Base-by-base conservation (phyloP, 2,329 filamentous ascomycete species). In the Penicillium sp. region DNA sequence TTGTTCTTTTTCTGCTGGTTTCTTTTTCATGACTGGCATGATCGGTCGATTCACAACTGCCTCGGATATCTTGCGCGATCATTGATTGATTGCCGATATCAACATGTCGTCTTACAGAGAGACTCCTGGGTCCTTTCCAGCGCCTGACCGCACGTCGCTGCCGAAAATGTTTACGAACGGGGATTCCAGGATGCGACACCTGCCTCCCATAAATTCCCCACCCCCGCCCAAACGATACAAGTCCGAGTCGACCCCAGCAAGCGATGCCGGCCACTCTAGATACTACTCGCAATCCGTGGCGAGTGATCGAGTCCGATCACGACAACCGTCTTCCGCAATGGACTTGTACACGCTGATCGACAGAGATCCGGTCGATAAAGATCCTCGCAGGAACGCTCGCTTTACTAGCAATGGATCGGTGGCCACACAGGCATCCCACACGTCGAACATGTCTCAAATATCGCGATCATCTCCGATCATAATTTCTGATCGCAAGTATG, bases 251-350 rank as follows among this genome's bases (percentile, higher is more conserved):
- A 64, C 55, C 1, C 50, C 62, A 2, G 54, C 50, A 6, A 66
- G 64, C 44, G 65, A 70, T 45, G 59, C 60, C 25, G 69, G 67
- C 47, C 63, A 53, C 29, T 53, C 56, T 21, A 51, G 62, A 44
- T 60, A 68, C 46, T 67, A 67, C 47, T 67, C 70, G 29, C 62
- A 65, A 36, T 67, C 70, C 7, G 55, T 69, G 7, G 59, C 60
- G 23, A 68, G 63, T 55, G 69, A 70, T n/a, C 60, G 65, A 27
- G 59, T 60, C 36, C 66, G 69, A 11, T 69, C 70, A 31, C 67
- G 72, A 47, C 70, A 73, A 34, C 70, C 71, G 8, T 74, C 72
- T 10, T 70, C 71, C 8, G 70, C 71, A 1, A 74, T 74, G 72
- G 70, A 73, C 33, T 70, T 74, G 46, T 68, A 73, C 47, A 59